Evolutionary conservation across 2,329 filamentous ascomycete species (phyloP), one percentile per base, ranked within the genome.

Genomic region (Penicillium fuscoglaucum): DNA sequence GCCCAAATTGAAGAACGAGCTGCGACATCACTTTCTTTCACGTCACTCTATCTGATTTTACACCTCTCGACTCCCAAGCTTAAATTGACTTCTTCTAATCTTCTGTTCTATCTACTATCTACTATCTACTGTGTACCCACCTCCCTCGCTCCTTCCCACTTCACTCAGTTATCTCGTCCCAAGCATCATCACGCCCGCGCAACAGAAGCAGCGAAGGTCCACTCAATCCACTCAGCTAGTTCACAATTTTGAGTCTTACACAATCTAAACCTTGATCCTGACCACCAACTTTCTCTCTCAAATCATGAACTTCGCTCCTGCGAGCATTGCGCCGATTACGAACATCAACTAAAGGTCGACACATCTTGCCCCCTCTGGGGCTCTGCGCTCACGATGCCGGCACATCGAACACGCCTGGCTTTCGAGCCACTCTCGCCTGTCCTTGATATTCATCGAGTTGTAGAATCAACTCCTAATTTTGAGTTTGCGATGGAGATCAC

Each of bases 371-470:
- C 46, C 26, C 10, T 40, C 48, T 45, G 15, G 19, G 52, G 43
- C 33, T 31, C 8, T 31, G 8, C n/a, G 12, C n/a, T 49, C 40
- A 12, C 21, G 9, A 96, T 96, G 92, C 89, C 90, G 55, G 83
- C 89, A 15, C 80, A 88, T 58, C 87, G 93, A 68, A 91, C 91
- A 0, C 88, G 91, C 70, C 91, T 92, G 17, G 91, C 92, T 52
- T 98, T 98, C 74, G 91, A 96, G 74, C 93, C 93, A 1, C 90
- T 98, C 47, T 85, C 92, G 0, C 93, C 93, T 0, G 86, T 93
- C 69, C 85, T 98, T 57, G 89, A 98, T 71, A 80, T 98, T 17
- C 79, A 85, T 40, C 78, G 79, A 1, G 81, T 98, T 1, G 90
- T 98, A 17, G 88, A 95, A 57, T 83, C 83, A 9, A 90, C 89